Conservation (phyloP, 2,329 filamentous ascomycete species). For the Neofusicoccum parvum region DNA sequence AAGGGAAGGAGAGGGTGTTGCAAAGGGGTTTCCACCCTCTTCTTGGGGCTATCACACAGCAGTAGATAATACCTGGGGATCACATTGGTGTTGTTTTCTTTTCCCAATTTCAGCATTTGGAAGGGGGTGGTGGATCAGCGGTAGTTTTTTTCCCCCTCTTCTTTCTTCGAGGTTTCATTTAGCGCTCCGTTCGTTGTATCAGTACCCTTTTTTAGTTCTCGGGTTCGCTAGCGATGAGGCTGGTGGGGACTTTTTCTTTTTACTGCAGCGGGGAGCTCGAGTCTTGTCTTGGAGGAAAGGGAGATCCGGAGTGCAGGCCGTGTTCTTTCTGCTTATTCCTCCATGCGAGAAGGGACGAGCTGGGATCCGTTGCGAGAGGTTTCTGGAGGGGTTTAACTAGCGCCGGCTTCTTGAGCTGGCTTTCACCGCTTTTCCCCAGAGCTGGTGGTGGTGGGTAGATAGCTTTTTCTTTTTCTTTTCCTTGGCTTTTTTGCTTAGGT, state of each 20-base stretch:
- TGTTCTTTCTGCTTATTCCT: not conserved
- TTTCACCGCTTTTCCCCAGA: not conserved
- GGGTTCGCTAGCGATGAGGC: not conserved
- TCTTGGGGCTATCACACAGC: no score
- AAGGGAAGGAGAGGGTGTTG: not conserved
- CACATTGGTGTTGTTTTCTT: not conserved
- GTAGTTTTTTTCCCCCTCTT: not conserved
- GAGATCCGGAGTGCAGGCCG: conserved; percentile 3
- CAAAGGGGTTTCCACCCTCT: not conserved
- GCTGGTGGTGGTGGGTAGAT: not conserved
- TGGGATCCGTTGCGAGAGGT: no score
- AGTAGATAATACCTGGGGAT: conserved; percentile 10
- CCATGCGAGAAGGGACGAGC: no score
- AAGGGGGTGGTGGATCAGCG: not conserved
- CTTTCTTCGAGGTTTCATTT: not conserved
- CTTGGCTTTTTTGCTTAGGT: not conserved
- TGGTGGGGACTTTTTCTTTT: not conserved
- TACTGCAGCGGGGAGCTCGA: no score
- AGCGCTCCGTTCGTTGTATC: no score
- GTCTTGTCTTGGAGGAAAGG: no score
- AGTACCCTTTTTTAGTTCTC: no score
- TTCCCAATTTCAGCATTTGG: not conserved
- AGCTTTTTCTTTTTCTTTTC: not conserved
- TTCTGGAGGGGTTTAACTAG: no score
- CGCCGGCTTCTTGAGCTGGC: not conserved